Evolutionary conservation across 139 green algal genomes (phyloP).

Genomic region (Eudorina sp.): DNA sequence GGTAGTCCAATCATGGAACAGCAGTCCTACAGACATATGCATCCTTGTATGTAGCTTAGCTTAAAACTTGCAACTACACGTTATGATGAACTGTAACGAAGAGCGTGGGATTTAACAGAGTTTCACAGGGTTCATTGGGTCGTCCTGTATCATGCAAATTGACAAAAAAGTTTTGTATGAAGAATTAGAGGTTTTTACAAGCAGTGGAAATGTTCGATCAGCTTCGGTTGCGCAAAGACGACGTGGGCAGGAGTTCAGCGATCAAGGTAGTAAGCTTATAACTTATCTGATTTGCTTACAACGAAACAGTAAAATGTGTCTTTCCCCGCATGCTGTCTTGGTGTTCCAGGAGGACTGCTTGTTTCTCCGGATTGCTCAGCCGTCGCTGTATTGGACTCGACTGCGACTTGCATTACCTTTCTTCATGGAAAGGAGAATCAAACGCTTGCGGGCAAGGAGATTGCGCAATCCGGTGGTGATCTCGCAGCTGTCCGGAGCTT

Average conservation of each 20-base stretch:
- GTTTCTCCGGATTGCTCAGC: conserved; percentile 16
- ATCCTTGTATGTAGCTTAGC: not conserved
- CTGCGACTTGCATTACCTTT: conserved; percentile 11
- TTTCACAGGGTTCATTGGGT: not conserved
- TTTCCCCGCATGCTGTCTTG: not conserved
- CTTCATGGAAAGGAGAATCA: not conserved
- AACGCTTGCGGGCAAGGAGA: not conserved
- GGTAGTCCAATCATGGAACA: no score
- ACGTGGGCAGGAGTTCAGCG: not conserved
- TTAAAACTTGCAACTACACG: no score
- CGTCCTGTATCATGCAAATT: not conserved
- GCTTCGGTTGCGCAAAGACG: not conserved
- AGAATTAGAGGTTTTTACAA: not conserved
- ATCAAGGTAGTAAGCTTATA: not conserved
- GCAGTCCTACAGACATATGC: not conserved
- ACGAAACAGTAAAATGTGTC: not conserved
- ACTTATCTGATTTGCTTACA: not conserved
- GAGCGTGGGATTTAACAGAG: not conserved
- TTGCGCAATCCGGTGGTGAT: not conserved
- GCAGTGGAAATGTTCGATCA: not conserved
- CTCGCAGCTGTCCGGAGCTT: not conserved
- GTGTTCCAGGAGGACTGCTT: conserved; percentile 16
- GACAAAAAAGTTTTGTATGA: not conserved
- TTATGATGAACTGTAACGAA: not conserved
- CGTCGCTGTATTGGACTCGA: conserved; percentile 20